Base-by-base conservation (phyloP, 108 stramenopile genomes). In the Hondaea fermentalgiana region DNA sequence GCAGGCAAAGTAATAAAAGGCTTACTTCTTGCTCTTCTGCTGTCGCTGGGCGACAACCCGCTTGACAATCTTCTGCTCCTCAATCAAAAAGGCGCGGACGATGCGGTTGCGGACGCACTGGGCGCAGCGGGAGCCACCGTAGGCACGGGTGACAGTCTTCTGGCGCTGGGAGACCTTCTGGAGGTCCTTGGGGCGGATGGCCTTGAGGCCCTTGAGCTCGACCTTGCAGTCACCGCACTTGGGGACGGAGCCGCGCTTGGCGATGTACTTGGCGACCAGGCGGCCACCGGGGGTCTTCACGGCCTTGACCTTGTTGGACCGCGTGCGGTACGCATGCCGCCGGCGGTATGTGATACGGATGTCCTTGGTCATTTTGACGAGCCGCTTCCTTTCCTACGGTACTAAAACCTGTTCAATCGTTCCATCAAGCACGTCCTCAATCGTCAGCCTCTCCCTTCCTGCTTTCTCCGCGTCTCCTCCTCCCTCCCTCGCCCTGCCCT, bases 41-140 rank as follows among this genome's bases (percentile, higher is more conserved):
- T 57, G 87, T 91, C 93, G 93, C 90, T 98, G 98, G 44, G 96
- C 95, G 91, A 99, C 95, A 55, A 99, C 94, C 94, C 97, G 96
- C 98, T 99, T 99, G 44, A 98, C 98, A 69, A 98, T 98, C 98
- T 99, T 99, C 91, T 98, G 98, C 94, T 99, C 99, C 95, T 99
- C 98, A 93, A 99, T 95, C 87, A 99, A 91, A 92, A 99, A 99
- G 49, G 99, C 99, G 91, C 99, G 92, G 71, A 99, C 93, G 92
- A 99, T 97, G 59, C 98, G 94, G 87, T 95, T 88, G 89, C 95
- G 95, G 59, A 99, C 97, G 92, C 98, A 98, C 51, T 71, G 72
- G 64, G 93, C 96, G 93, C 97, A 98, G 87, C 89, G 90, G 60
- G 94, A 92, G 45, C 99, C 99, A 58, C 99, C 99, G 91, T 99